Base-by-base conservation (phyloP, 1,139 yeast genomes). In the Hansenula sp. region DNA sequence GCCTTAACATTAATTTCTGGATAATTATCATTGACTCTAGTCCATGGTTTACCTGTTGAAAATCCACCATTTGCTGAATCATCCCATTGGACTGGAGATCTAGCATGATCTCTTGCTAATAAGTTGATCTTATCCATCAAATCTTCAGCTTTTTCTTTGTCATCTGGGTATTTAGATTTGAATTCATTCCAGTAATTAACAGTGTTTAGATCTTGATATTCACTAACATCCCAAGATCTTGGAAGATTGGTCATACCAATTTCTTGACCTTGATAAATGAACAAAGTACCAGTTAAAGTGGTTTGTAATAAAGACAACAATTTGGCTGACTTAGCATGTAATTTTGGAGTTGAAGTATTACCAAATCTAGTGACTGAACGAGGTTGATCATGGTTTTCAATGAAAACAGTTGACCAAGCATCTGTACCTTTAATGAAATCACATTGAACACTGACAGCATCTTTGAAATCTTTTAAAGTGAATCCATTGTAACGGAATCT, bases 1-100 rank as follows among this genome's bases (percentile, higher is more conserved):
- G 62, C 51, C n/a, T 64, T 69, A 32, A 68, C 81, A 50, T 78
- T 77, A 52, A 74, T 64, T 34, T 68, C 69, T 45, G 58, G 61
- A 58, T 71, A 76, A 50, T 72, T 70, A 42, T 73, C 77, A 50
- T 73, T 73, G 45, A 73, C 71, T 45, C 69, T 62, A 59, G 71
- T 75, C 83, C 84, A 78, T 21, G 83, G 81, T 44, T 60, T 60
- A 25, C 62, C 72, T 3, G 67, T 58, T 13, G 79, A 59, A 56
- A 77, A 77, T 0, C 83, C 82, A 27, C 65, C 79, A 46, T 67
- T 52, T 12, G 54, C 62, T 3, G 66, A 53, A 36, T 55, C 55
- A 45, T 69, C 71, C 83, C 83, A 77, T 54, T 75, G 82, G 47
- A 77, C 73, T 27, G 83, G 83, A 8, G 79, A 67, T 56, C 83